A percentile compares a stretch with the other conserved stretches of the same genome.
Conservation (phyloP, 495 filamentous ascomycete genomes). For the Xylaria curta region DNA sequence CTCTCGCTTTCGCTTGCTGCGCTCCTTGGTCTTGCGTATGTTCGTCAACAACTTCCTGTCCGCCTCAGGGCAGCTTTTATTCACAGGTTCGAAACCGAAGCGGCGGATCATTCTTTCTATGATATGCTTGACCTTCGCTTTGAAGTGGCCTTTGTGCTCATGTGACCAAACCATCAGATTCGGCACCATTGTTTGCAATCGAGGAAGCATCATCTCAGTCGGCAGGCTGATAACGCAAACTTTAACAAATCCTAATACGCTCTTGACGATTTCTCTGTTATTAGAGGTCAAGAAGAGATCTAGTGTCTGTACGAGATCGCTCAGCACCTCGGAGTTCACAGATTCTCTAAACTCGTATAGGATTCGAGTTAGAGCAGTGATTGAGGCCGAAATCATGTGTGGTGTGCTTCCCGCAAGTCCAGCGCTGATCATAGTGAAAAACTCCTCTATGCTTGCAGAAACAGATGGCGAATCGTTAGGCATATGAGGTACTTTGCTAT, state of each 20-base stretch:
- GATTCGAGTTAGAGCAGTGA: constrained; percentile 88
- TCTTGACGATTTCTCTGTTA: constrained; percentile 94
- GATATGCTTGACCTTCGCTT: constrained; percentile 96
- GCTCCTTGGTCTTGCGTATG: constrained; percentile 90
- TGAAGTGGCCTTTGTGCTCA: constrained; percentile 95
- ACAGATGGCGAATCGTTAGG: constrained; percentile 76
- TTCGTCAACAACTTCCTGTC: constrained; percentile 91
- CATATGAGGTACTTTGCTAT: constrained; percentile 86
- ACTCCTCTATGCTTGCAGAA: constrained; percentile 84
- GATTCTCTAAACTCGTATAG: constrained; percentile 84
- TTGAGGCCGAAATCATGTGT: constrained; percentile 93
- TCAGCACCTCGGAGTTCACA: constrained; percentile 60
- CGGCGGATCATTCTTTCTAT: constrained; percentile 89
- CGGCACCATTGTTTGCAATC: constrained; percentile 76
- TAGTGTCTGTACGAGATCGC: constrained; percentile 87
- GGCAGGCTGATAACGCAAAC: constrained; percentile 88
- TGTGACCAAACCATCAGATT: constrained; percentile 95
- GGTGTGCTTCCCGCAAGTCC: constrained; percentile 89
- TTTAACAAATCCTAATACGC: constrained; percentile 93
- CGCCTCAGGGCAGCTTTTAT: constrained; percentile 76
- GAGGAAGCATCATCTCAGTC: constrained; percentile 72
- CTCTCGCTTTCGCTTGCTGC: constrained; percentile 83
- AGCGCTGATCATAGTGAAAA: constrained; percentile 97
- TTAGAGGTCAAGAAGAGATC: constrained; percentile 93
- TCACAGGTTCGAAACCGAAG: constrained; percentile 81